A percentile compares a stretch with the other conserved stretches of the same genome.
Evolutionary conservation across 2,329 filamentous ascomycete species (phyloP).

Genomic region (Fusarium azukiicola): DNA sequence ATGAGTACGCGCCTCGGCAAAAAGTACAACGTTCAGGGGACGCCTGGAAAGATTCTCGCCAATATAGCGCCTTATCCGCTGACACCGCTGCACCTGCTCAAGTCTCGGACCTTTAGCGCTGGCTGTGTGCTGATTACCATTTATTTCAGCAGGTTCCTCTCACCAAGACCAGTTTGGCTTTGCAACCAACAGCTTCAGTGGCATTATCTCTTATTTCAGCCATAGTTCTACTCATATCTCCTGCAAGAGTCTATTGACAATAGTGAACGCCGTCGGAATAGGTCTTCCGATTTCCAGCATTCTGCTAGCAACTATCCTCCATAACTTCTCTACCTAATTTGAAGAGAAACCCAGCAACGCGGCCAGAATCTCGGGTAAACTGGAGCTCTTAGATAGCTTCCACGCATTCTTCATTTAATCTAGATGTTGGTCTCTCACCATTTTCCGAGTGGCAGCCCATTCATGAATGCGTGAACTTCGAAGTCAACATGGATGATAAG

Average conservation of each 20-base stretch:
- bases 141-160: conserved; percentile 59
- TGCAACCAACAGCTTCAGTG: conserved; percentile 29
- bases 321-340: too few relatives aligned
- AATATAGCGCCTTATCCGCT: conserved; percentile 59
- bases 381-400: too few relatives aligned
- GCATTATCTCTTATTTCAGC: conserved; percentile 59
- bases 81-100: conserved; percentile 54
- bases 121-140: conserved; percentile 48
- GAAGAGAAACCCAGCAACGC: too few relatives aligned
- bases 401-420: too few relatives aligned
- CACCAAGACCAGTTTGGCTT: not conserved
- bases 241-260: not conserved
- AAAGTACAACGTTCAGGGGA: conserved; percentile 59
- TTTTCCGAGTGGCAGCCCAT: too few relatives aligned
- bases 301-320: not conserved
- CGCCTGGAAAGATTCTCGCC: conserved; percentile 63
- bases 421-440: too few relatives aligned
- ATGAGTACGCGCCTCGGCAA: conserved; percentile 67
- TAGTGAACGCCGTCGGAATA: not conserved
- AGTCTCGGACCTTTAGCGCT: conserved; percentile 69
- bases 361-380: too few relatives aligned
- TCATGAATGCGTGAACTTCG: too few relatives aligned
- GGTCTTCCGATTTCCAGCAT: not conserved
- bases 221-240: conserved; percentile 61
- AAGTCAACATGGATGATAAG: too few relatives aligned